Conservation (phyloP, 495 filamentous ascomycete genomes). For the Hyphodiscus hymeniophilus region DNA sequence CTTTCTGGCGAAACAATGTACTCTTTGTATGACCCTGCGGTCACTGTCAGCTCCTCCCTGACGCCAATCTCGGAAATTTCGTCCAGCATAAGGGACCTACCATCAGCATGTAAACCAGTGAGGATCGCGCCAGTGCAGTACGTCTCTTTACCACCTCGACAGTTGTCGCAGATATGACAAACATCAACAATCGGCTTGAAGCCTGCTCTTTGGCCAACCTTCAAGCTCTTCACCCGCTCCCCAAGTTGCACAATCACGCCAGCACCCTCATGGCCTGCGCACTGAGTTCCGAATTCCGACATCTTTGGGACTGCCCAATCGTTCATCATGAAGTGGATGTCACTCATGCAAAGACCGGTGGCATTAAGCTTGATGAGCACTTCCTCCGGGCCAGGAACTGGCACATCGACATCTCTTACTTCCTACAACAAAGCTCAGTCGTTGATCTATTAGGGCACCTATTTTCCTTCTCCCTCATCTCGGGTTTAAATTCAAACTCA, state of each 20-base stretch:
- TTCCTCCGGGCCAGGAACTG: slow-evolving; percentile 41
- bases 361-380: slow-evolving; percentile 38
- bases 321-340: slow-evolving; percentile 40
- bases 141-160: slow-evolving; percentile 36
- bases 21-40: slow-evolving; percentile 30
- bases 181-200: slow-evolving; percentile 45
- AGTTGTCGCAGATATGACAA: slow-evolving; percentile 39
- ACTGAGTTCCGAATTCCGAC: slow-evolving; percentile 37
- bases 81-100: slow-evolving; percentile 16
- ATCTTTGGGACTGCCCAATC: slow-evolving; percentile 40
- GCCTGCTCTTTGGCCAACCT: slow-evolving; percentile 44
- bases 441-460: neutral
- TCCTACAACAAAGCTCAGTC: neutral
- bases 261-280: slow-evolving; percentile 49
- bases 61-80: slow-evolving; percentile 22
- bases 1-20: slow-evolving; percentile 32
- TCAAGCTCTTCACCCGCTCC: slow-evolving; percentile 39
- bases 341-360: slow-evolving; percentile 40
- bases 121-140: slow-evolving; percentile 30
- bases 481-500: slow-evolving; percentile 7
- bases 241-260: slow-evolving; percentile 48
- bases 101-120: slow-evolving; percentile 30
- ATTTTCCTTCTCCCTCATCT: too few species aligned
- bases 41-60: slow-evolving; percentile 22
- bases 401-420: slow-evolving; percentile 43